Base-by-base conservation (phyloP, 352 stramenopile species). In the Phytophthora tentaculata region DNA sequence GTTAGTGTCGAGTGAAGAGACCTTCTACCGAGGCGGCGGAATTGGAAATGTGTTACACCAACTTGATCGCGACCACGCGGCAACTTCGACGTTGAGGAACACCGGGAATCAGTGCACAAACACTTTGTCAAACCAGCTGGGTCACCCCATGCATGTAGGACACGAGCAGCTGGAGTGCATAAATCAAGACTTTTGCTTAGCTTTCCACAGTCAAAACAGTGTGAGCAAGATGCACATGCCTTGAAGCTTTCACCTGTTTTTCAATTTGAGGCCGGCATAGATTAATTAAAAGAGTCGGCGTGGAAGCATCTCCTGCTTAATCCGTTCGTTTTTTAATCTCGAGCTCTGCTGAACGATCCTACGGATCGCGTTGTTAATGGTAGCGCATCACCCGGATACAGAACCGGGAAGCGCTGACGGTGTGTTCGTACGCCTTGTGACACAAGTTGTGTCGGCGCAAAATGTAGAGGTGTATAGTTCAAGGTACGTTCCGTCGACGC, bases 61-160 rank as follows among this genome's bases (percentile, higher is more conserved):
- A 61, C 47, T 41, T 45, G 37, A 19, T 32, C 28, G 22, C 47
- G 14, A 51, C 19, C 48, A 56, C 51, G 13, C 5, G 5, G 49
- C 54, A 67, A 65, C 61, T 71, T 71, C 67, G 61, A 74, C 55
- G 54, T 70, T 61, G 53, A 65, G 44, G 55, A 39, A 39, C 32
- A 39, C 29, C 41, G 23, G 51, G 37, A 26, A 64, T 19, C 12
- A 19, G 14, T 16, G 44, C 55, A 63, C 61, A 66, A 32, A 67
- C 26, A 43, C 13, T 24, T 55, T 60, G 54, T 69, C 43, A 67
- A 70, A 74, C 60, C 66, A 66, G 54, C 47, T 74, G 66, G 49
- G 24, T 47, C 48, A 43, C 53, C 53, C 66, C 56, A 68, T 73
- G 48, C 58, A 43, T 26, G 57, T 57, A 37, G 48, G 37, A 23